Conservation (phyloP, 2,329 filamentous ascomycete species). For the Herpotrichia juniperi region DNA sequence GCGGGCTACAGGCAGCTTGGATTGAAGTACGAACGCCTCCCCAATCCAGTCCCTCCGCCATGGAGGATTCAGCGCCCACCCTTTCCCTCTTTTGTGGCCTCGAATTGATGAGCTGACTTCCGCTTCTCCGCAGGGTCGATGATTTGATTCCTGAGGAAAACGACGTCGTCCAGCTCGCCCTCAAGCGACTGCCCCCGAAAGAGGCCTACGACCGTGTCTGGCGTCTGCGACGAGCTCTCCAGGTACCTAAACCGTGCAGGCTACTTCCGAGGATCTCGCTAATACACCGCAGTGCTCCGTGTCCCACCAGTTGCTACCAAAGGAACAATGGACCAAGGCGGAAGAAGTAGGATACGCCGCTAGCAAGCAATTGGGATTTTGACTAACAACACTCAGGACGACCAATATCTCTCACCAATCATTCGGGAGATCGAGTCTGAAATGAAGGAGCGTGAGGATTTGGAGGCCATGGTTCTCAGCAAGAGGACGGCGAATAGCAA, state of each 20-base stretch:
- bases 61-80: background rate
- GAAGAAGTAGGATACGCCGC: conserved; percentile 60
- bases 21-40: conserved; percentile 69
- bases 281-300: conserved; percentile 63
- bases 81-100: conserved; percentile 5
- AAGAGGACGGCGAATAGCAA: conserved; percentile 41
- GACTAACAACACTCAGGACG: conserved; percentile 58
- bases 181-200: conserved; percentile 88
- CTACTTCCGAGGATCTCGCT: conserved; percentile 11
- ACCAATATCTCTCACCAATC: conserved; percentile 69
- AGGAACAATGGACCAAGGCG: conserved; percentile 70
- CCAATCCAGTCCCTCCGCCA: conserved; percentile 4
- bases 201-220: conserved; percentile 96
- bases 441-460: conserved; percentile 69
- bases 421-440: conserved; percentile 73
- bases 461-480: conserved; percentile 69
- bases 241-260: conserved; percentile 59
- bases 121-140: conserved; percentile 71
- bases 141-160: conserved; percentile 94
- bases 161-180: conserved; percentile 82
- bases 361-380: background rate
- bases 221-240: conserved; percentile 93
- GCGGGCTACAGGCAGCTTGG: conserved; percentile 93
- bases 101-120: conserved; percentile 37
- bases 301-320: conserved; percentile 68